Base-by-base conservation (phyloP, 805 yeast genomes). In the Barnettozyma pratensis region DNA sequence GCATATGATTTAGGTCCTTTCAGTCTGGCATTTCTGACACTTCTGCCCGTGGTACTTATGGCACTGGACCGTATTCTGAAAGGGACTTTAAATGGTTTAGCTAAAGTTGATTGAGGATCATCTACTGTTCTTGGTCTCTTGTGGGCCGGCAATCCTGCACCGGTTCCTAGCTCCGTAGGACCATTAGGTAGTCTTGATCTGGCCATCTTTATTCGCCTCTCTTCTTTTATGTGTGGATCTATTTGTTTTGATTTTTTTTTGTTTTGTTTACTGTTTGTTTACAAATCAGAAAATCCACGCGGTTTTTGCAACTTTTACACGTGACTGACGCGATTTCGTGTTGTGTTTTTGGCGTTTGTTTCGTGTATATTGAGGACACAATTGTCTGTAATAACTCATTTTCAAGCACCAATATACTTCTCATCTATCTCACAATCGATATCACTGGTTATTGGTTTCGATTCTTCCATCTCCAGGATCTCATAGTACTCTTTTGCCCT, bases 21-120 rank as follows among this genome's bases (percentile, higher is more conserved):
- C 43, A 72, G 69, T 28, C 65, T 58, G 1, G 67, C 68, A 37
- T 54, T 39, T 36, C 71, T 53, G 1, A 62, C 60, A 7, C 55
- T 42, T 44, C 51, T 58, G 4, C 57, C 61, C 7, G 49, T 46
- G 11, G 44, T 42, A 9, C 59, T 55, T 10, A 53, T 11, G 26
- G 63, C 61, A 38, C 58, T 50, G 4, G 62, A 57, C 25, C 66
- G 45, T 3, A 53, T 52, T 51, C 61, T 66, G 48, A 83, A 76
- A 0, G 95, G 95, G 1, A 85, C 75, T 50, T 72, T 77, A 66
- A 86, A 87, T 0, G 95, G 95, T 58, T 73, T 79, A 2, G 81
- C 67, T n/a, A 86, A 68, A 26, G 77, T 68, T 6, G 63, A 69
- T 2, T 73, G 65, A 3, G 87, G 76, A 45, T 80, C 81, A 4